phyloP scores from a whole-genome alignment of 2,329 filamentous ascomycete species.

The Podosphaera xanthii region DNA sequence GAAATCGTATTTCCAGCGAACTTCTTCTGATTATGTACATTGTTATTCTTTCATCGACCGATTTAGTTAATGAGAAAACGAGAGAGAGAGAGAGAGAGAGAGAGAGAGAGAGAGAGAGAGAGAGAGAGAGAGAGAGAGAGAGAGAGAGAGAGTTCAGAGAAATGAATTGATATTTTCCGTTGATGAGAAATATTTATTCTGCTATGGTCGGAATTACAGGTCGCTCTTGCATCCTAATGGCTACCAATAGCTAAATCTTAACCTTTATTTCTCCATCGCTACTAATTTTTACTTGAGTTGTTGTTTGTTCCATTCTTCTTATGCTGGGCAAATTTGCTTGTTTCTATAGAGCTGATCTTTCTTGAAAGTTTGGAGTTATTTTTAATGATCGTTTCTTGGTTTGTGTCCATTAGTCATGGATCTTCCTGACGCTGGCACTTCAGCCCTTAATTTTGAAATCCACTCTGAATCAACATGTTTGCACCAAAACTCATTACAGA shows the following conservation, averaged over 20 bases:
- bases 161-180: background rate
- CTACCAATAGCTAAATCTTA: background rate
- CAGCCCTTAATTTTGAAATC: constrained; percentile 3
- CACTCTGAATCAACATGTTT: constrained; percentile 10
- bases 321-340: constrained; percentile 7
- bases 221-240: background rate
- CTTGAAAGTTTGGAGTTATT: constrained; percentile 15
- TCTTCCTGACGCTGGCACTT: constrained; percentile 4
- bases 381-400: constrained; percentile 15
- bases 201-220: background rate
- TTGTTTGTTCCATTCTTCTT: constrained; percentile 12
- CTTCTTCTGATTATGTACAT: no score
- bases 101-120: background rate
- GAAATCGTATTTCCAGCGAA: no score
- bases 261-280: constrained; percentile 2
- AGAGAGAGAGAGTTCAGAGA: background rate
- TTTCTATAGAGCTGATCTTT: constrained; percentile 10
- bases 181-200: background rate
- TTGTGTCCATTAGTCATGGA: constrained; percentile 11
- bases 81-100: background rate
- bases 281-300: constrained; percentile 3
- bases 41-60: no score
- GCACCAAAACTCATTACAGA: constrained; percentile 19
- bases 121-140: background rate
- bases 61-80: no score